Conservation (phyloP, 192 early-diverging fungal species). For the Coemansia sp. region DNA sequence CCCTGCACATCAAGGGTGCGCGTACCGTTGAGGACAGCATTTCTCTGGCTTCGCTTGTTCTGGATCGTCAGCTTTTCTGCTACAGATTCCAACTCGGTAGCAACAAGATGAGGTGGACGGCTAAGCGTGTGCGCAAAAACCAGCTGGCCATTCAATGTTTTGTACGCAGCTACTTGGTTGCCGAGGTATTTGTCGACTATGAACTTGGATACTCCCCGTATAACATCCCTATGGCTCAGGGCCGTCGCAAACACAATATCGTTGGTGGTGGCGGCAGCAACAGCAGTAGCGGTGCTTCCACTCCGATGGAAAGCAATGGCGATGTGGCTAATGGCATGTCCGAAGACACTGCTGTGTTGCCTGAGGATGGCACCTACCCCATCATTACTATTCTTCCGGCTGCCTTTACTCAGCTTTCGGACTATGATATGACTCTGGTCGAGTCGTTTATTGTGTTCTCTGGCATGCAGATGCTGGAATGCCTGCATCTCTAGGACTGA, state of each 20-base stretch:
- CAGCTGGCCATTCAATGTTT: conserved; percentile 49
- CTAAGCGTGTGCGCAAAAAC: conserved; percentile 38
- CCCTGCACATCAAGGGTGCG: conserved; percentile 50
- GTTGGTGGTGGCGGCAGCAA: conserved; percentile 6
- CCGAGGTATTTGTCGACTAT: conserved; percentile 55
- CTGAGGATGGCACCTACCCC: conserved; percentile 43
- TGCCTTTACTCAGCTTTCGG: conserved; percentile 38
- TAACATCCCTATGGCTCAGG: conserved; percentile 9
- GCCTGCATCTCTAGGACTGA: conserved; percentile 35
- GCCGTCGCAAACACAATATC: background rate
- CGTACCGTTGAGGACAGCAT: conserved; percentile 43
- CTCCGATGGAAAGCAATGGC: conserved; percentile 14
- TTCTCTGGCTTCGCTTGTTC: conserved; percentile 48
- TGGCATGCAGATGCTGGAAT: conserved; percentile 54
- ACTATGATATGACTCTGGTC: conserved; percentile 31
- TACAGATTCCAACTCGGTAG: conserved; percentile 52
- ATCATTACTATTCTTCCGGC: conserved; percentile 44
- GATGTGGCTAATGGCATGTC: background rate
- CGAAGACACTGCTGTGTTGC: background rate
- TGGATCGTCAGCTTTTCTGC: conserved; percentile 54
- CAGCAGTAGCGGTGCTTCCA: conserved; percentile 22
- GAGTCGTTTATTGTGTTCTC: conserved; percentile 53
- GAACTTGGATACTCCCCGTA: conserved; percentile 52
- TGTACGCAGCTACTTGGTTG: conserved; percentile 40
- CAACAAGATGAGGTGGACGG: conserved; percentile 47